Percentiles rank a stretch among this genome's conserved stretches.
These are phyloP conservation scores for Fagus sylvatica DNA, from an alignment of 306 rosid genomes.

Conservation along the genomic window DNA sequence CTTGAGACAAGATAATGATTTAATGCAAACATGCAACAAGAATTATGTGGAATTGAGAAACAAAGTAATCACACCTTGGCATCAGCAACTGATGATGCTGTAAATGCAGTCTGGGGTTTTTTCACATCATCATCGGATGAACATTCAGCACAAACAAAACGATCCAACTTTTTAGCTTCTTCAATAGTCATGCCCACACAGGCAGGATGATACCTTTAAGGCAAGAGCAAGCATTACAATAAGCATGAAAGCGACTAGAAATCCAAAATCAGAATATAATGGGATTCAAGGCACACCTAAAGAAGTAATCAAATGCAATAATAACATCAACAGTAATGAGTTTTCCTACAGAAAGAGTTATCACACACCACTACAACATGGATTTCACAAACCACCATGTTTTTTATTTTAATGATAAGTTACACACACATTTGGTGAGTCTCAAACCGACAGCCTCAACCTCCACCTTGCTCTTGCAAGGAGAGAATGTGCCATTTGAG, in stretches of 20 bases:
- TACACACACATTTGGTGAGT: no score
- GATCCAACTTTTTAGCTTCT: slow-evolving; percentile 79
- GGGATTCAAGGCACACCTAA: neutral
- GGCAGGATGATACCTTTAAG: slow-evolving; percentile 92
- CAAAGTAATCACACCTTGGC: slow-evolving; percentile 52
- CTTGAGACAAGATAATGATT: slow-evolving; percentile 6
- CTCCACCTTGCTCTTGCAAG: no score
- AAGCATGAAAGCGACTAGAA: slow-evolving; percentile 10
- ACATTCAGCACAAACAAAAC: slow-evolving; percentile 86
- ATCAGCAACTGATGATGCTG: slow-evolving; percentile 55
- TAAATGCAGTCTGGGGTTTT: slow-evolving; percentile 48
- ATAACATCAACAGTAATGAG: slow-evolving; percentile 2
- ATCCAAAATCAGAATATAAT: slow-evolving; percentile 4
- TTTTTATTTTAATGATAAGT: no score
- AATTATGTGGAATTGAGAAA: slow-evolving; percentile 1
- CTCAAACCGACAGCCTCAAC: no score
- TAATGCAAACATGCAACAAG: neutral
- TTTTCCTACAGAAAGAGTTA: neutral
- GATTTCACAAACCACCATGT: neutral
- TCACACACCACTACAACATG: neutral
- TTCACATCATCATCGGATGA: slow-evolving; percentile 65
- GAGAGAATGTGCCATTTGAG: no score
- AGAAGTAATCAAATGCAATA: slow-evolving; percentile 9
- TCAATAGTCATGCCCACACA: slow-evolving; percentile 87
- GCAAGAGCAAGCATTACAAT: slow-evolving; percentile 30